Base-by-base conservation (phyloP, 1,139 yeast genomes). In the Spencermartinsiella ligniputridi region DNA sequence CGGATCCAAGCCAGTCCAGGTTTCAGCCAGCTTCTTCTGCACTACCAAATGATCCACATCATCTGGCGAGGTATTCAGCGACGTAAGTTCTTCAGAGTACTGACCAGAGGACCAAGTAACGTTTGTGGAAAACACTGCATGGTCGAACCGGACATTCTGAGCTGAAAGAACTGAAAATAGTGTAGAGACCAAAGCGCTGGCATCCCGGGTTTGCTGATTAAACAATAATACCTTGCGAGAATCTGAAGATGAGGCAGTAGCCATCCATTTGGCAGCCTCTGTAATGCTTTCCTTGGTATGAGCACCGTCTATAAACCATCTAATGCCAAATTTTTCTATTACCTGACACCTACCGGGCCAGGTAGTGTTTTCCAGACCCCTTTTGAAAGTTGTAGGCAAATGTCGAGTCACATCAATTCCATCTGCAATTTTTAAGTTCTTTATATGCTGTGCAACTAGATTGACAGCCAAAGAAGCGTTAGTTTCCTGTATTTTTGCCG, bases 281-380 rank as follows among this genome's bases (percentile, higher is more conserved):
- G 72, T 72, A 27, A 94, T 78, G 47, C 96, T 86, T 58, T 92
- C 98, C 36, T 76, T 68, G 0, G 98, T 94, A 58, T 94, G 99
- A 0, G 98, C 98, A 33, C 99, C 99, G 66, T 94, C 99, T 12
- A 92, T 69, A 54, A 70, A 81, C 95, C 96, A 92, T 13, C 76
- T 76, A 25, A 83, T 63, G 15, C 32, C 32, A 6, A 4, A 5
- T 15, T 9, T 27, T 3, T 63, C 59, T 27, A 88, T 67, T 2
- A 80, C 74, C 66, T 94, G 97, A 59, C 98, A 92, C 55, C 99
- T 75, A 1, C 99, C 99, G 18, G 94, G 94, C 97, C 97, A 92
- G 37, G 72, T 68, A 0, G 96, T 87, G 1, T 67, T 50, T 44
- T 75, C 79, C 35, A 94, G 70, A 1, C 97, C 99, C 8, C 60